These are phyloP conservation scores for Wickerhamomyces canadensis DNA, from an alignment of 805 yeast genomes.

Conservation along the genomic window DNA sequence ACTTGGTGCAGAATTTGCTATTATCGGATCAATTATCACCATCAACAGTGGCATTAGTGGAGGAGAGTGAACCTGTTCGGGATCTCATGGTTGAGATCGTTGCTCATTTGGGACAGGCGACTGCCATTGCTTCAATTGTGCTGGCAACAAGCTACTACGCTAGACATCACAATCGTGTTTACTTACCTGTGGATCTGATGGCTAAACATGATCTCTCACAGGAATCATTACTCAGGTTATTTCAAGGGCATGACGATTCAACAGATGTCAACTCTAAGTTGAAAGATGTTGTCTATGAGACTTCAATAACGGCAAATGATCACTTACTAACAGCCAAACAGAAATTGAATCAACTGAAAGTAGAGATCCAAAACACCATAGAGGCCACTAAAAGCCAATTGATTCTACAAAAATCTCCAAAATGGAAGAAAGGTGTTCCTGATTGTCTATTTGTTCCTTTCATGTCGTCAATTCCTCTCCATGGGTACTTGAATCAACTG, in stretches of 20 bases:
- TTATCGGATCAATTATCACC: constrained; percentile 56
- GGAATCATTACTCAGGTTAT: constrained; percentile 51
- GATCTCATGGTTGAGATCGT: constrained; percentile 48
- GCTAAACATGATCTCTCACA: constrained; percentile 51
- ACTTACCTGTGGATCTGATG: constrained; percentile 61
- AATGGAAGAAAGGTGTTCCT: constrained; percentile 45
- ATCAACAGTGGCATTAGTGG: constrained; percentile 43
- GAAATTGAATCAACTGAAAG: constrained; percentile 38
- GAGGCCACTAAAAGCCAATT: constrained; percentile 21
- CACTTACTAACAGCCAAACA: constrained; percentile 65
- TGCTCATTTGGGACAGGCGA: constrained; percentile 82
- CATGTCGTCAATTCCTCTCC: constrained; percentile 61
- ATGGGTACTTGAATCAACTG: constrained; percentile 53
- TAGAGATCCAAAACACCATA: constrained; percentile 31
- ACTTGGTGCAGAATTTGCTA: constrained; percentile 54
- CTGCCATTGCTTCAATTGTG: constrained; percentile 60
- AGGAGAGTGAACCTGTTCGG: constrained; percentile 39
- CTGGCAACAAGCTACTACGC: constrained; percentile 58
- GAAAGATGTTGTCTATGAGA: constrained; percentile 58
- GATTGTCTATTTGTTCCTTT: constrained; percentile 65
- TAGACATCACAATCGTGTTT: constrained; percentile 31
- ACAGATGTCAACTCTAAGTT: constrained; percentile 32
- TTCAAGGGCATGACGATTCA: constrained; percentile 21
- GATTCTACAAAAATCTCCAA: constrained; percentile 23
- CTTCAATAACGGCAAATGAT: constrained; percentile 74